These are phyloP conservation scores for Withania somnifera DNA, from an alignment of 305 asterid species.

Conservation along the genomic window DNA sequence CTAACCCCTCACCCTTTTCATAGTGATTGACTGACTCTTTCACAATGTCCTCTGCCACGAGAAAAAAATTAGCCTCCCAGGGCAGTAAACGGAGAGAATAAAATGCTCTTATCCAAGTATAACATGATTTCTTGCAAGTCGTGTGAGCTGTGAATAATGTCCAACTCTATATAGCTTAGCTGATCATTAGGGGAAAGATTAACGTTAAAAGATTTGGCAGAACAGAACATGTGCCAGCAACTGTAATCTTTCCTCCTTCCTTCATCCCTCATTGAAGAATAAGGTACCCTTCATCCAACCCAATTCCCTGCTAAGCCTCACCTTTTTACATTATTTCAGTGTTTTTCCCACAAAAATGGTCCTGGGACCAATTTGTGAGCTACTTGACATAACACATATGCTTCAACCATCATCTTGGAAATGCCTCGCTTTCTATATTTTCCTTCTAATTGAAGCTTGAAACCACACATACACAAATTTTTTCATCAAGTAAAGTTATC, in stretches of 20 bases:
- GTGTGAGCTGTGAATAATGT: not conserved
- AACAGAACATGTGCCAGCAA: not conserved
- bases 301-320: not conserved
- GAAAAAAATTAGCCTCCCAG: slow-evolving; percentile 18
- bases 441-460: not conserved
- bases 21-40: slow-evolving; percentile 63
- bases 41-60: slow-evolving; percentile 49
- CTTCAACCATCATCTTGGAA: not conserved
- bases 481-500: not conserved
- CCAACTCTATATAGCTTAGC: not conserved
- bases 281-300: not conserved
- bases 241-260: not conserved
- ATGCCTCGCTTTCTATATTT: not conserved
- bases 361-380: not conserved
- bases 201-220: not conserved
- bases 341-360: not conserved
- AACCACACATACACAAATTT: not conserved
- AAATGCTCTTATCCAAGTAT: not conserved
- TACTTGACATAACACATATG: not conserved
- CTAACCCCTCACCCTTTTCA: slow-evolving; percentile 78
- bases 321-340: not conserved
- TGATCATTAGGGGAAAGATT: not conserved
- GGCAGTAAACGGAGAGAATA: slow-evolving; percentile 18
- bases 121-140: not conserved
- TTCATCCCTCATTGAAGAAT: not conserved